These are phyloP conservation scores for Colletotrichum higginsianum DNA, from an alignment of 2,329 filamentous ascomycete genomes.

Conservation along the genomic window DNA sequence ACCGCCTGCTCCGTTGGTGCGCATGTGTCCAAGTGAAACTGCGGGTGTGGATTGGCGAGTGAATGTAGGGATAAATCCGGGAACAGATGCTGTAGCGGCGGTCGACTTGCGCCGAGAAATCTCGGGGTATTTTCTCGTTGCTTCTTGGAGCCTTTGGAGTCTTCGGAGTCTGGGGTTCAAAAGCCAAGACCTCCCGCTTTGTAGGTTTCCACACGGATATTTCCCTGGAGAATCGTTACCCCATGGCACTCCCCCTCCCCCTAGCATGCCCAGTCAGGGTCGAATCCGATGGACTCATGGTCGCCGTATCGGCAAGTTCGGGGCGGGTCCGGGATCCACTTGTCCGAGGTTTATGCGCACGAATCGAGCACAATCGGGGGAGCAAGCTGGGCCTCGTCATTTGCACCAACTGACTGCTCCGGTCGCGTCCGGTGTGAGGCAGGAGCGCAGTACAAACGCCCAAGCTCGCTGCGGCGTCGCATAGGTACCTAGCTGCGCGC, in stretches of 20 bases:
- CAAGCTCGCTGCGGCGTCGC: neutral
- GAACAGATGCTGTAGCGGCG: neutral
- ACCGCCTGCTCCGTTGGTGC: constrained; percentile 29
- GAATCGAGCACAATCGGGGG: constrained; percentile 34
- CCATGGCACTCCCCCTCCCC: neutral
- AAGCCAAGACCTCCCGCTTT: constrained; percentile 2
- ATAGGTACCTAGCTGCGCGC: neutral
- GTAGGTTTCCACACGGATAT: neutral
- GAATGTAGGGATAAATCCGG: neutral
- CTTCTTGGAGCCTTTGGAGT: neutral
- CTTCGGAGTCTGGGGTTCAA: neutral
- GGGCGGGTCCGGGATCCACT: constrained; percentile 34
- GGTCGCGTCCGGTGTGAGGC: constrained; percentile 14
- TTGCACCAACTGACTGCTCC: constrained; percentile 11
- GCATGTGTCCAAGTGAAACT: constrained; percentile 28
- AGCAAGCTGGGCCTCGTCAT: constrained; percentile 18
- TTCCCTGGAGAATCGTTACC: neutral
- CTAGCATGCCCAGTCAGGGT: neutral
- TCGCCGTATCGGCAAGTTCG: constrained; percentile 35
- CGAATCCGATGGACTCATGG: neutral
- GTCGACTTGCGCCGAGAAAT: neutral
- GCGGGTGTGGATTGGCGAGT: constrained; percentile 1
- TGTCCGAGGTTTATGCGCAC: constrained; percentile 40
- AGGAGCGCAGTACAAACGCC: neutral
- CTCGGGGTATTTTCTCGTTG: neutral